Percentiles rank a stretch among this genome's conserved stretches.
phyloP scores from a whole-genome alignment of 495 filamentous ascomycete species.

The Podospora pseudoanserina region DNA sequence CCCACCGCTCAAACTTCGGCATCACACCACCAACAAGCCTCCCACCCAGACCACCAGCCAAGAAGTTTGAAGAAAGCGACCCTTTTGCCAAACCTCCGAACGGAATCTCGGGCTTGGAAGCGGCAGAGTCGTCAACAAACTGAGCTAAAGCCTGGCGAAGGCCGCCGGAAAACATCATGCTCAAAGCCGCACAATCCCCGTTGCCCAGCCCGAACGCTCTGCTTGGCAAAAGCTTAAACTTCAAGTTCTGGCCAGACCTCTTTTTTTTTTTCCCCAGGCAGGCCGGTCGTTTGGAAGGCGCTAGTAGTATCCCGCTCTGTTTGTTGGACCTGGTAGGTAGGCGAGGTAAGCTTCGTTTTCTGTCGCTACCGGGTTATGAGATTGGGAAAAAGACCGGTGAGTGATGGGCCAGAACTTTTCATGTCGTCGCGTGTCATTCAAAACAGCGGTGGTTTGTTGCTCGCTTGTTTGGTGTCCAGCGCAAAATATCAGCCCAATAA shows the following conservation, averaged over 20 bases:
- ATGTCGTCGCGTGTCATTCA: not conserved
- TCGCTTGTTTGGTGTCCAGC: not conserved
- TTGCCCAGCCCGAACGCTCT: conserved; percentile 4
- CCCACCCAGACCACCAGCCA: not conserved
- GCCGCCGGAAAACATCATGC: not conserved
- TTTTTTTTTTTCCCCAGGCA: not conserved
- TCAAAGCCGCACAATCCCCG: not conserved
- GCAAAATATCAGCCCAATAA: not conserved
- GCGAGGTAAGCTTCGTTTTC: no score
- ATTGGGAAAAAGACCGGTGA: not conserved
- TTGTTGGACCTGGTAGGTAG: not conserved
- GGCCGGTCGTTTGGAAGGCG: not conserved
- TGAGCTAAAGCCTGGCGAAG: not conserved
- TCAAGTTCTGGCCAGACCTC: not conserved
- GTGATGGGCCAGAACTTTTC: not conserved
- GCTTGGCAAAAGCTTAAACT: conserved; percentile 9
- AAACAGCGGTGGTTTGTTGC: not conserved
- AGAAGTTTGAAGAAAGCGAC: not conserved
- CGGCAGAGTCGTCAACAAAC: not conserved
- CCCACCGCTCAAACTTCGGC: conserved; percentile 1
- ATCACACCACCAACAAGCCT: not conserved
- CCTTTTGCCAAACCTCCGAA: not conserved
- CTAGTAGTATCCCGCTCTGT: not conserved
- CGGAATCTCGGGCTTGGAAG: not conserved
- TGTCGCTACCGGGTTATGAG: not conserved